phyloP scores from a whole-genome alignment of 2,329 filamentous ascomycete species.

The Sclerotinia minor region DNA sequence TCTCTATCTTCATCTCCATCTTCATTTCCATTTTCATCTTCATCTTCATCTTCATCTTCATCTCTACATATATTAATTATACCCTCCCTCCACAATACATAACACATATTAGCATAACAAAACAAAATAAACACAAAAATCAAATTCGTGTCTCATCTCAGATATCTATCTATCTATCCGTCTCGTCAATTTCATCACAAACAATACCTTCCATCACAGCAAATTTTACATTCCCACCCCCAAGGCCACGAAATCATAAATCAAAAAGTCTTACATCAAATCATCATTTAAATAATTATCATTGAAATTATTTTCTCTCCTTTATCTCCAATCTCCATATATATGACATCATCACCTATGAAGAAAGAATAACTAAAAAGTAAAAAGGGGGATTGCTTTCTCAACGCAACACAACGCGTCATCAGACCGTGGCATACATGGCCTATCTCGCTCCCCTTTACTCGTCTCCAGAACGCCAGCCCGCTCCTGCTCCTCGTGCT shows the following conservation, averaged over 20 bases:
- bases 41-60: too few species aligned
- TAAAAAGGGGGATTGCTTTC: not conserved
- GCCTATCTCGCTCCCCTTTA: not conserved
- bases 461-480: constrained; percentile 10
- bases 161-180: too few species aligned
- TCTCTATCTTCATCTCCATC: too few species aligned
- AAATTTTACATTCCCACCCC: not conserved
- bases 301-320: constrained; percentile 1
- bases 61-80: too few species aligned
- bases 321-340: not conserved
- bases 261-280: not conserved
- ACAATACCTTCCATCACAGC: not conserved
- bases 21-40: too few species aligned
- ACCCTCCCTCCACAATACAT: too few species aligned
- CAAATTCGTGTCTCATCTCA: too few species aligned
- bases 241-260: not conserved
- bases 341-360: too few species aligned
- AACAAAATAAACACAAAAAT: too few species aligned
- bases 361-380: not conserved
- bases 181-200: not conserved
- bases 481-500: not conserved
- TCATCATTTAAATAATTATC: not conserved
- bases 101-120: too few species aligned
- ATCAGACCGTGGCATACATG: not conserved
- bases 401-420: too few species aligned